phyloP scores from a whole-genome alignment of 345 rosid species.

The Dimocarpus longan region DNA sequence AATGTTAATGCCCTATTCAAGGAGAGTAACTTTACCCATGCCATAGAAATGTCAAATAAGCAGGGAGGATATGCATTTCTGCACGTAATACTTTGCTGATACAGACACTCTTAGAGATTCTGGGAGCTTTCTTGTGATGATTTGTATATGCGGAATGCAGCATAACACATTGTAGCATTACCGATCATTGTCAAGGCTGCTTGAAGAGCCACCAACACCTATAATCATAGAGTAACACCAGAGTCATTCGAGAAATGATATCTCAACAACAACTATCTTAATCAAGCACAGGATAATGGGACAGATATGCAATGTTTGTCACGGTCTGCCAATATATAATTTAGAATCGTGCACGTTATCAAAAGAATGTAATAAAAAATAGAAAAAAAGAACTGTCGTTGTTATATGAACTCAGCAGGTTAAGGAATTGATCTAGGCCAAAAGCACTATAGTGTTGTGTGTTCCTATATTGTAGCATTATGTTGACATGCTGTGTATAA shows the following conservation, averaged over 20 bases:
- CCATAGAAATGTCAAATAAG: neutral
- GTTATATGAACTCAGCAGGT: neutral
- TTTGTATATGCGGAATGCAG: constrained; percentile 78
- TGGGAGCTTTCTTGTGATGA: constrained; percentile 47
- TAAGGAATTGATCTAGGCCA: neutral
- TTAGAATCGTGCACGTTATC: neutral
- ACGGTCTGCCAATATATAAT: neutral
- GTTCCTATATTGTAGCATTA: no score
- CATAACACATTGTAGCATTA: constrained; percentile 77
- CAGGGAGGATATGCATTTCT: constrained; percentile 1
- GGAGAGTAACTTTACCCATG: constrained; percentile 21
- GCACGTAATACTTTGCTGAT: neutral
- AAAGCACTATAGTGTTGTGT: no score
- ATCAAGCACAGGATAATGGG: neutral
- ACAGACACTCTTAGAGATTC: constrained; percentile 36
- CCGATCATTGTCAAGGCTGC: constrained; percentile 84
- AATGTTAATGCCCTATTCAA: neutral
- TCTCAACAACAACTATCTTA: neutral
- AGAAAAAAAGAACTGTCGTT: neutral
- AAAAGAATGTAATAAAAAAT: neutral
- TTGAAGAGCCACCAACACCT: constrained; percentile 86
- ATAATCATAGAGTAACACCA: constrained; percentile 7
- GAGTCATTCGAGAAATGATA: neutral
- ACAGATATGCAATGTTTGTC: neutral
- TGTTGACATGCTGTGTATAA: no score